Base-by-base conservation (phyloP, 2,329 filamentous ascomycete species). In the Neophaeococcomyces mojaviensis region DNA sequence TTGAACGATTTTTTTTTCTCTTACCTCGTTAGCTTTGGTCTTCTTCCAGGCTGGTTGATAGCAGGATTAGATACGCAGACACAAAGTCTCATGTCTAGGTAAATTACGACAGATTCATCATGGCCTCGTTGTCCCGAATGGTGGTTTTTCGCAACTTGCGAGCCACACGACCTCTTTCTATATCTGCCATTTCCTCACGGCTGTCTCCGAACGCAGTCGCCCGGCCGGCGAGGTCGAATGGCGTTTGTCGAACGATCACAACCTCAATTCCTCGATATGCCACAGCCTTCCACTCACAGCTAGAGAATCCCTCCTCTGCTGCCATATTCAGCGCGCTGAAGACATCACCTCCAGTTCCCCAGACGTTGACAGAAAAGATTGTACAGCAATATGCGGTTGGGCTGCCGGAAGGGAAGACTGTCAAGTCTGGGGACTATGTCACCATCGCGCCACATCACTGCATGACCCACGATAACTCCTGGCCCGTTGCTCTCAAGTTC, bases 331-430 rank as follows among this genome's bases (percentile, higher is more conserved):
- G 84, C 33, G 82, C 86, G 28, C 77, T 83, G 59, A 85, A 86
- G 64, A 77, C 78, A 7, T 58, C 71, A 64, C 46, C 52, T 7
- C 42, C 53, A 2, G 65, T 67, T 2, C 77, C 86, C 0, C 88
- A 95, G 66, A 96, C 86, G 2, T 67, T 95, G 42, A 92, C 86
- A 2, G 89, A 96, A 64, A 95, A 95, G 72, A 95, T 96, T 49
- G 82, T 95, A 0, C 89, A 96, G 64, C 69, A 75, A 13, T 83
- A 94, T 64, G 77, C 87, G 0, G 74, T 88, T n/a, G 86, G 82
- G 8, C 76, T 95, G 1, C 67, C 85, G 1, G 64, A 78, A 9
- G 86, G 81, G 49, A 94, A 95, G 68, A 71, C 75, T 47, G 85
- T 95, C 58, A 77, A 75, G 58, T 72, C 77, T 3, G 88, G 89